Percentiles rank a stretch among this genome's conserved stretches.
Evolutionary conservation across 306 rosid genomes (phyloP).

Genomic region (Rosa persica): DNA sequence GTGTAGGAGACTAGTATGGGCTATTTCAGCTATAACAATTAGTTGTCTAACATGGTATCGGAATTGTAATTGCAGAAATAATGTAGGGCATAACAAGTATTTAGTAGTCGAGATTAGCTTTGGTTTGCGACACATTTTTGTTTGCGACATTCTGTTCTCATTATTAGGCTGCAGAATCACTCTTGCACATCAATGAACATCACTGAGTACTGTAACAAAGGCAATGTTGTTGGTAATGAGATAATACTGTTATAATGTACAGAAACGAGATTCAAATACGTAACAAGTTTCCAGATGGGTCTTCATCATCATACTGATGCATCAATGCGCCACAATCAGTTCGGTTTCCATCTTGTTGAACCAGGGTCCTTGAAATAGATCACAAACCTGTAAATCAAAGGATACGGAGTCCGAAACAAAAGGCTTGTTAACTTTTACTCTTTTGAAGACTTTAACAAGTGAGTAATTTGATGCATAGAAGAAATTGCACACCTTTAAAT

Average conservation of each 20-base stretch:
- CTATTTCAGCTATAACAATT: not conserved
- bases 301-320: not conserved
- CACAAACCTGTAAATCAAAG: not conserved
- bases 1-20: not conserved
- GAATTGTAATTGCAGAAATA: not conserved
- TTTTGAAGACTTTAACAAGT: not conserved
- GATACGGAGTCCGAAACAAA: not conserved
- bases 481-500: slow-evolving; percentile 16
- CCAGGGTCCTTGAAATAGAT: slow-evolving; percentile 15
- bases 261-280: not conserved
- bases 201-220: not conserved
- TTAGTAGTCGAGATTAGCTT: not conserved
- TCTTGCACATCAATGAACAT: slow-evolving; percentile 9
- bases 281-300: slow-evolving; percentile 3
- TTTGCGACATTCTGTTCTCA: not conserved
- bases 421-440: not conserved
- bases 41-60: not conserved
- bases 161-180: slow-evolving; percentile 4
- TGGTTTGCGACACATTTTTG: not conserved
- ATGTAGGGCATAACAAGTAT: not conserved
- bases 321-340: not conserved
- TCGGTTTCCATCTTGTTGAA: slow-evolving; percentile 12
- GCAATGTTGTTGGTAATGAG: slow-evolving; percentile 4
- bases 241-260: slow-evolving; percentile 8
- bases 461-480: not conserved